Evolutionary conservation across 257 asterid genomes (phyloP).

Genomic region (Misopates orontium): DNA sequence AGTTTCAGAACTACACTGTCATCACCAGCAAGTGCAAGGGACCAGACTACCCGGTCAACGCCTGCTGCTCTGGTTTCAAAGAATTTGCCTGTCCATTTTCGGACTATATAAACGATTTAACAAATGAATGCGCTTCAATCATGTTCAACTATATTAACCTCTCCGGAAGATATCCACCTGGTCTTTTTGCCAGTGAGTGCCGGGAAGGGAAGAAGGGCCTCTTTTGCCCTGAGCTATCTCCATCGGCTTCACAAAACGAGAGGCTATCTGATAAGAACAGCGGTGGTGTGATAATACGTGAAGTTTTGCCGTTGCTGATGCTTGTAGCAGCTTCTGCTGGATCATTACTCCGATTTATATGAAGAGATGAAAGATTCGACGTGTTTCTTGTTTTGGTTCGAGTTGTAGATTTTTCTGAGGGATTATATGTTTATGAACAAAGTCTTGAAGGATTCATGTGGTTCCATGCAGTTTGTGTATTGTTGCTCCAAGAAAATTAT

Average conservation of each 20-base stretch:
- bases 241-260: slow-evolving; percentile 21
- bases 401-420: background rate
- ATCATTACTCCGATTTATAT: slow-evolving; percentile 33
- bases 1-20: slow-evolving; percentile 43
- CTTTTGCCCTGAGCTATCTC: slow-evolving; percentile 39
- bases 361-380: slow-evolving; percentile 36
- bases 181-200: slow-evolving; percentile 42
- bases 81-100: slow-evolving; percentile 42
- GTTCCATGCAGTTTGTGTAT: background rate
- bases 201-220: slow-evolving; percentile 40
- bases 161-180: slow-evolving; percentile 38
- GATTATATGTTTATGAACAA: background rate
- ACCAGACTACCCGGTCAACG: slow-evolving; percentile 32
- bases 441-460: background rate
- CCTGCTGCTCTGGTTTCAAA: slow-evolving; percentile 40
- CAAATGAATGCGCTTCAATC: slow-evolving; percentile 26
- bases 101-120: slow-evolving; percentile 33
- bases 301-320: slow-evolving; percentile 34
- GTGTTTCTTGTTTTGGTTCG: background rate
- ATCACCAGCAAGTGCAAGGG: slow-evolving; percentile 48
- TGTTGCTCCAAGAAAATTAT: no score
- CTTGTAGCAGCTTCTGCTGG: slow-evolving; percentile 30
- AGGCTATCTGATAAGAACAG: background rate
- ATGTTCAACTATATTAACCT: slow-evolving; percentile 39
- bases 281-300: slow-evolving; percentile 22